Conservation (phyloP, 2,329 filamentous ascomycete genomes). For the Penicillium paneum region DNA sequence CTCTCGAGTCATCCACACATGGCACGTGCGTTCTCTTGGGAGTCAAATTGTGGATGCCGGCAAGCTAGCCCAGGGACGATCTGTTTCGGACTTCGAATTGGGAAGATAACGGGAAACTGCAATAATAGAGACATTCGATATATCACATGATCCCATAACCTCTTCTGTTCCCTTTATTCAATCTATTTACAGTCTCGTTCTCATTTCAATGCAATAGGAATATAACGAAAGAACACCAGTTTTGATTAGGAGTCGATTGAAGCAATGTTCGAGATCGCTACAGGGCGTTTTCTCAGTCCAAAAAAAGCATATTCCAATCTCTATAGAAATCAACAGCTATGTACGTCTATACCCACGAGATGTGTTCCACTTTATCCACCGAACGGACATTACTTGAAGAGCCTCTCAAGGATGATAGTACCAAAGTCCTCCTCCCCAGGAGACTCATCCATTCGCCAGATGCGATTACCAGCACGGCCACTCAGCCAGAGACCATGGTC, state of each 20-base stretch:
- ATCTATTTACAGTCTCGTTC: not conserved
- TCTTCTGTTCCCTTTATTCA: not conserved
- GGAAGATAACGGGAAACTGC: not conserved
- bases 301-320: not conserved
- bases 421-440: conserved; percentile 69
- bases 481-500: conserved; percentile 78
- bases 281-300: not conserved
- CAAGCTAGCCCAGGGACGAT: not conserved
- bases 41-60: not conserved
- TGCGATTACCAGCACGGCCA: conserved; percentile 68
- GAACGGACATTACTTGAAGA: conserved; percentile 50
- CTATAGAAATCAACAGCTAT: not conserved
- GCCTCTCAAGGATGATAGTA: conserved; percentile 59
- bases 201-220: no score
- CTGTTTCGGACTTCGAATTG: no score
- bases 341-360: not conserved
- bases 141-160: conserved; percentile 1
- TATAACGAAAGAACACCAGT: no score
- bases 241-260: no score
- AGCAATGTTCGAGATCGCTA: not conserved
- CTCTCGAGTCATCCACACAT: not conserved
- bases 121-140: not conserved
- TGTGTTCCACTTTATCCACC: not conserved
- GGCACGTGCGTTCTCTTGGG: not conserved
- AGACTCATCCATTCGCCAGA: conserved; percentile 68